Evolutionary conservation across 169 alveolate species (phyloP), one percentile per base, ranked within the genome.

Genomic region (Plasmodium vivax): DNA sequence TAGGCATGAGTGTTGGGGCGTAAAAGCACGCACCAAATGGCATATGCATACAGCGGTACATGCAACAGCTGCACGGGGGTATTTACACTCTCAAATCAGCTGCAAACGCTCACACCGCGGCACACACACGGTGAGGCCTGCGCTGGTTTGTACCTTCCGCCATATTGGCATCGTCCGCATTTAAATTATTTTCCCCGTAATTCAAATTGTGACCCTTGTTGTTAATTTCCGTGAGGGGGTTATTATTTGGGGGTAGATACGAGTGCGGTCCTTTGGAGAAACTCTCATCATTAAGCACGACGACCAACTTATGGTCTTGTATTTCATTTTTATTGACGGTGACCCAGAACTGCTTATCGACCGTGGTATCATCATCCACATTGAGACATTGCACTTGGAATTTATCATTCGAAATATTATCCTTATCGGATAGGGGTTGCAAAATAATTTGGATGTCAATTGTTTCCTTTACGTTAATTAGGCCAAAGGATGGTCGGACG

Each of bases 401-500:
- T 41, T 98, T 94, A 79, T 97, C 98, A 43, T 96, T 96, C 30
- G 96, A 96, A 43, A 95, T 92, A 75, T 95, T 96, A 38, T 97
- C 98, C 56, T 96, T 97, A 82, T 96, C 98, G 32, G 97, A 95
- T 30, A 97, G 94, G 23, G 98, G 98, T 92, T 97, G 98, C 27
- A 97, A 95, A 54, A 97, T 97, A 56, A 97, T 97, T 84, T 97
- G 98, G 32, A 97, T 94, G 45, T 96, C 97, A 45, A 94, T 96
- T 8, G 96, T 77, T 68, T 97, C 98, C 8, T 96, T 97, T 23
- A 98, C 97, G 84, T 93, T 96, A 80, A 97, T 96, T 83, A 97
- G 88, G 6, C 98, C 98, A 72, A 97, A 96, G 36, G 97, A 95
- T 32, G 98, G 98, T 45, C 98, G 91, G 3, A 97, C 98, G 47